Evolutionary conservation across 2,329 filamentous ascomycete species (phyloP), one percentile per base, ranked within the genome.

Genomic region (Didymella pinodella): DNA sequence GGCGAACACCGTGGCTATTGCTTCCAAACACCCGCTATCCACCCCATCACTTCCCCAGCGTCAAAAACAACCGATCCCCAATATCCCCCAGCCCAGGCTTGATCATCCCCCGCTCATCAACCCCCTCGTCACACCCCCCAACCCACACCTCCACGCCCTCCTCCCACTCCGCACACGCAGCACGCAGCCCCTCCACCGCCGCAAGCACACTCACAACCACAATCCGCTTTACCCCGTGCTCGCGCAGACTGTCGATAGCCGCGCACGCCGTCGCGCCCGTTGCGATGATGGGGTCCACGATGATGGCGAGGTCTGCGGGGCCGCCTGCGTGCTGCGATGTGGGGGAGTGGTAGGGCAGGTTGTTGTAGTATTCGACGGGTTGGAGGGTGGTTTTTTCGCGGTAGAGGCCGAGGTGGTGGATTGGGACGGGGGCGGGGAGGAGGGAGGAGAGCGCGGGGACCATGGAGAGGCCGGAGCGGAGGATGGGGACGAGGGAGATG

Each of bases 331-430:
- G 82, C 44, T 79, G 70, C 32, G 78, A 74, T 62, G 80, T 80
- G 54, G 68, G 82, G 38, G 82, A 75, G 79, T 92, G 90, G 79
- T 91, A 89, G 34, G 93, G 93, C 20, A 97, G 88, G 79, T 97
- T 97, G 83, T 97, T 97, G 85, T 97, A 97, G 85, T 97, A 97
- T 80, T 97, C 93, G 58, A 97, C 93, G 3, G 93, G 92, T 71
- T 92, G 88, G 56, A 97, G 88, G 44, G 91, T 94, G 56, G 87
- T 87, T 60, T 90, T 92, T 76, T 97, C 93, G 73, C 93, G 92
- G 84, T 94, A 98, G 73, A 98, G 89, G 66, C 95, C 94, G 7
- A 98, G 89, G 77, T 98, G 94, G 81, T 98, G 93, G 64, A 97
- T 86, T 7, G 93, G 89, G 31, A 94, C 90, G 14, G 92, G 85